Conservation (phyloP, 2,329 filamentous ascomycete species). For the Aurifilum marmelostoma region DNA sequence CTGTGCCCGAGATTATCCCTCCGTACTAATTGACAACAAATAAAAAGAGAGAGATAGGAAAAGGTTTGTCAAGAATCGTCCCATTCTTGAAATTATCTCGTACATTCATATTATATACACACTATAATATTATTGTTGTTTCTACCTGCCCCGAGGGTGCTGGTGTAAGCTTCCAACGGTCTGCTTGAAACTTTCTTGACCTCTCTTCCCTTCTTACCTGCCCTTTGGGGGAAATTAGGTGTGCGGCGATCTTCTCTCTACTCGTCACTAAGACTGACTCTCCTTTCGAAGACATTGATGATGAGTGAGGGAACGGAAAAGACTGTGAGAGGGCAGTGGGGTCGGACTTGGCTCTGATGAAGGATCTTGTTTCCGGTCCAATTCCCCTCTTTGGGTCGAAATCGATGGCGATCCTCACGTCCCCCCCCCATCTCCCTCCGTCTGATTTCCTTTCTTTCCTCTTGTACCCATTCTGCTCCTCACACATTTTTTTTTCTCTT, state of each 20-base stretch:
- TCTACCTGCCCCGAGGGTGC: background rate
- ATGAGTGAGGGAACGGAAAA: background rate
- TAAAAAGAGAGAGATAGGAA: too few species aligned
- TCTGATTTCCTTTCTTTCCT: background rate
- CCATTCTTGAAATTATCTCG: background rate
- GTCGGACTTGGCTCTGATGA: conserved; percentile 1
- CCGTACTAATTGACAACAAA: background rate
- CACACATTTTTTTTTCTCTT: background rate
- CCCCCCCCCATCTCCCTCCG: background rate
- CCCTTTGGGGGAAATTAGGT: background rate
- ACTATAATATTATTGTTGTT: background rate
- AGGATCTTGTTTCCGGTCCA: conserved; percentile 15
- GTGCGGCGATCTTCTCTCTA: background rate
- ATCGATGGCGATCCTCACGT: conserved; percentile 24
- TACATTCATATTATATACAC: background rate
- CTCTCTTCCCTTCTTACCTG: background rate
- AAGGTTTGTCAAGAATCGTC: background rate
- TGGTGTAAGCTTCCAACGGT: background rate
- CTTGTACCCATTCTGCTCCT: background rate
- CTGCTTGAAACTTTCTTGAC: background rate
- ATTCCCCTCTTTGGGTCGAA: conserved; percentile 23
- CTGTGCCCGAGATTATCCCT: background rate
- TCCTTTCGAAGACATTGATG: background rate
- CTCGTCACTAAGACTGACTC: background rate
- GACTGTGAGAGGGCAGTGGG: background rate